Evolutionary conservation across 768 basidiomycete genomes (phyloP).

Genomic region (Lactarius akahatsu): DNA sequence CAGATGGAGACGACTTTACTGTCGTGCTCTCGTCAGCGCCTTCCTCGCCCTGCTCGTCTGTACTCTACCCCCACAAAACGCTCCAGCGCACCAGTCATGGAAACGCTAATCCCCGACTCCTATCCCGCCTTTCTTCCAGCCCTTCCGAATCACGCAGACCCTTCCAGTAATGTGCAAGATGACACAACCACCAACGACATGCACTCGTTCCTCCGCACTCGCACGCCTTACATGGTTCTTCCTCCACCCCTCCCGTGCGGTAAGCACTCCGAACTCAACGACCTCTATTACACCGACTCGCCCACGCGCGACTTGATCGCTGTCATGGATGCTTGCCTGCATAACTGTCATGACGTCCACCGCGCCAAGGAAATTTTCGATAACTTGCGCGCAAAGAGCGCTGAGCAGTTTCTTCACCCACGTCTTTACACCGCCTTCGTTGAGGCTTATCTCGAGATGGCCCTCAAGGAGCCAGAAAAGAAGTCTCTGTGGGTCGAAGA

Average conservation of each 20-base stretch:
- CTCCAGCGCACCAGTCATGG: conserved; percentile 49
- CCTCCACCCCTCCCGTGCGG: conserved; percentile 65
- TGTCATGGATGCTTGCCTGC: conserved; percentile 81
- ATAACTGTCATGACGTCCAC: conserved; percentile 69
- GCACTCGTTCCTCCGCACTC: conserved; percentile 51
- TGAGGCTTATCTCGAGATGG: conserved; percentile 62
- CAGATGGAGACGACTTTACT: conserved; percentile 44
- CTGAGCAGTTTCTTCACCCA: conserved; percentile 47
- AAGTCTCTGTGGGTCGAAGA: conserved; percentile 59
- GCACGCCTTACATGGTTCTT: conserved; percentile 53
- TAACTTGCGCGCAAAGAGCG: conserved; percentile 48
- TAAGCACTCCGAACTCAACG: conserved; percentile 41
- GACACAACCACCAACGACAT: conserved; percentile 39
- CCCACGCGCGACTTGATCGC: conserved; percentile 66
- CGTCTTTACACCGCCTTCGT: conserved; percentile 66
- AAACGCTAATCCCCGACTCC: conserved; percentile 43
- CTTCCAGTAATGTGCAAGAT: conserved; percentile 11
- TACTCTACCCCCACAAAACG: conserved; percentile 66
- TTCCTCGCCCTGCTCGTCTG: conserved; percentile 67
- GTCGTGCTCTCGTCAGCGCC: conserved; percentile 62
- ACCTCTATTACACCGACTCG: conserved; percentile 63
- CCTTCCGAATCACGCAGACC: conserved; percentile 27
- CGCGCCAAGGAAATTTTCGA: conserved; percentile 77
- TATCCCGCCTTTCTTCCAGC: conserved; percentile 42
- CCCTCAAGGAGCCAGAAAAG: conserved; percentile 46